phyloP scores from a whole-genome alignment of 306 rosid genomes.

The Fagus sylvatica region DNA sequence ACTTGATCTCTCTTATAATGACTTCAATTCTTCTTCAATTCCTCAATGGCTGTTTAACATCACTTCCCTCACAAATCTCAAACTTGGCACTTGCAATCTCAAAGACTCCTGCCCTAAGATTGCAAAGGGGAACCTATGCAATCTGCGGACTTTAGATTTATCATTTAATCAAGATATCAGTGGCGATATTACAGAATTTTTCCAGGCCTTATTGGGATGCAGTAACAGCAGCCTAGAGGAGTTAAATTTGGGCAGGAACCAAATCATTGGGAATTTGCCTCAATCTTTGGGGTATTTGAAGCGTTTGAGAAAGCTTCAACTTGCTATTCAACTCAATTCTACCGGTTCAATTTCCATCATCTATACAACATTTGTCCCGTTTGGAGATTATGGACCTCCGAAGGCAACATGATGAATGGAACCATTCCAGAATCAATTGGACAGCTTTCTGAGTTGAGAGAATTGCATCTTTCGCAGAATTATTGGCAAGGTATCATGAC shows the following conservation, averaged over 20 bases:
- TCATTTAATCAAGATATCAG: neutral
- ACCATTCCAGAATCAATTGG: no score
- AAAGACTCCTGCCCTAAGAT: no score
- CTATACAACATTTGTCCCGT: neutral
- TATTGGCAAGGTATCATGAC: neutral
- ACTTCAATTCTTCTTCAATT: no score
- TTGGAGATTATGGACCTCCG: neutral
- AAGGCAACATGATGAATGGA: neutral
- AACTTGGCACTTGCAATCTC: rapidly evolving
- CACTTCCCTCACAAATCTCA: no score
- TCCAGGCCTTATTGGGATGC: neutral
- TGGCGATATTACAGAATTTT: neutral
- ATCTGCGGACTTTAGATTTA: neutral
- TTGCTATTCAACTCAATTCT: neutral
- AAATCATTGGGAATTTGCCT: no score
- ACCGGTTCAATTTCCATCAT: slow-evolving; percentile 13
- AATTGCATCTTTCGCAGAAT: no score
- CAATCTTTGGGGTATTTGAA: neutral
- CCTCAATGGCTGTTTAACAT: no score
- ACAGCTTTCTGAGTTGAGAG: no score
- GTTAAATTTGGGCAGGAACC: rapidly evolving
- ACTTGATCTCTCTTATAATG: no score
- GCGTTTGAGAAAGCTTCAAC: neutral
- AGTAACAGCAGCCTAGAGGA: no score
- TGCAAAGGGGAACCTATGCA: neutral